Percentiles rank a stretch among this genome's conserved stretches.
These are phyloP conservation scores for Monilinia aucupariae DNA, from an alignment of 2,329 filamentous ascomycete species.

Conservation along the genomic window DNA sequence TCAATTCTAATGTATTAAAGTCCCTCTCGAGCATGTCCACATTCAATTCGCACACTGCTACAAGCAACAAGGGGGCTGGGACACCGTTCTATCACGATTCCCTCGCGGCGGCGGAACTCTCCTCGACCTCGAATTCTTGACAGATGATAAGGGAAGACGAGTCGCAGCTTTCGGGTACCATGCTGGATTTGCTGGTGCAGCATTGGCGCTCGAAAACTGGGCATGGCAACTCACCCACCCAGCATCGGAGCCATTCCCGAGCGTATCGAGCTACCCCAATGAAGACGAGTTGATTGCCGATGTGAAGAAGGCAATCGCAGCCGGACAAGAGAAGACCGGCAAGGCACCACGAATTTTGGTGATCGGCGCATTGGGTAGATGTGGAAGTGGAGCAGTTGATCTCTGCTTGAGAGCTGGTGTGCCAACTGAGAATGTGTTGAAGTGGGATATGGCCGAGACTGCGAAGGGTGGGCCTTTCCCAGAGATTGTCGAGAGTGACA, in stretches of 20 bases:
- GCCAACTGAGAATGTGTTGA: constrained; percentile 58
- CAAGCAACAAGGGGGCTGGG: constrained; percentile 75
- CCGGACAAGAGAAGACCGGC: constrained; percentile 61
- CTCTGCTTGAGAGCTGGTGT: constrained; percentile 71
- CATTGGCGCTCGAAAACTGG: constrained; percentile 74
- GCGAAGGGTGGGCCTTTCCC: constrained; percentile 62
- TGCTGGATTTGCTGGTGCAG: constrained; percentile 68
- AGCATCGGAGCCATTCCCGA: constrained; percentile 58
- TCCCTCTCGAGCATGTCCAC: constrained; percentile 67
- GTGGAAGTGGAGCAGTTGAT: constrained; percentile 78
- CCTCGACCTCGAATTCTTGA: constrained; percentile 82
- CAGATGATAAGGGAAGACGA: constrained; percentile 63
- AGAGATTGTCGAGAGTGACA: constrained; percentile 70
- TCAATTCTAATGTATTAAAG: constrained; percentile 26
- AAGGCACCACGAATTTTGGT: constrained; percentile 70
- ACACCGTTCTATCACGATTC: constrained; percentile 73
- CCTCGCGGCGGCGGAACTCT: constrained; percentile 70
- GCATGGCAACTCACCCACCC: constrained; percentile 72
- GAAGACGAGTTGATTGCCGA: constrained; percentile 67
- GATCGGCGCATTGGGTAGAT: constrained; percentile 79
- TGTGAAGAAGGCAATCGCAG: constrained; percentile 65
- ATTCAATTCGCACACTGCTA: constrained; percentile 70
- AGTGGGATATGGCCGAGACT: constrained; percentile 76
- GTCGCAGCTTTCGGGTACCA: constrained; percentile 61
- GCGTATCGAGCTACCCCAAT: constrained; percentile 65